Percentiles rank a stretch among this genome's conserved stretches.
Conservation (phyloP, 495 filamentous ascomycete species). For the Chaetomidium leptoderma region DNA sequence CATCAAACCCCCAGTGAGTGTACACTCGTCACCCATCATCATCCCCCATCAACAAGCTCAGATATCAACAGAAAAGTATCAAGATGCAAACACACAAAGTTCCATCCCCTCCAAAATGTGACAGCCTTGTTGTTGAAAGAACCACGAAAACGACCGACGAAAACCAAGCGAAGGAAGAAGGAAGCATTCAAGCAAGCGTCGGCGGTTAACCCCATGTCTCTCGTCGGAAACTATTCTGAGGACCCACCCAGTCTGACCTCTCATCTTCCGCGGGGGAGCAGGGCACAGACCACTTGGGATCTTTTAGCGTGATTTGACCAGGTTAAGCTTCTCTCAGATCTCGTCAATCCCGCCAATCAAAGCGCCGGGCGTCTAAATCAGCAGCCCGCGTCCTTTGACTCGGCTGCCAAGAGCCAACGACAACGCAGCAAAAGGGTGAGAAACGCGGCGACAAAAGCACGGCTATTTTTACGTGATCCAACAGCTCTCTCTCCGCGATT, state of each 20-base stretch:
- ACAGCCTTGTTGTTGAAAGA: too few species aligned
- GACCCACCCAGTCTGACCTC: background rate
- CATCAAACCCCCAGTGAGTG: too few species aligned
- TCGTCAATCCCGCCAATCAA: slow-evolving; percentile 14
- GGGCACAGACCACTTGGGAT: background rate
- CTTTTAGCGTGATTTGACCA: background rate
- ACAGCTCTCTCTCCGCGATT: too few species aligned
- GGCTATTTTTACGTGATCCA: background rate
- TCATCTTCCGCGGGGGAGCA: background rate
- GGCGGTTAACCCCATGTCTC: slow-evolving; percentile 8
- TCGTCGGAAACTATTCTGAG: background rate
- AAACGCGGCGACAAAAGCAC: too few species aligned
- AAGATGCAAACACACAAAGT: too few species aligned
- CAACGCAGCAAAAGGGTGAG: background rate
- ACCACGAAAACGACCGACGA: background rate
- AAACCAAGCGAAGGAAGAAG: background rate
- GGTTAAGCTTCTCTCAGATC: background rate
- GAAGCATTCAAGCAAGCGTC: background rate
- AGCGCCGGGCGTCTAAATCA: slow-evolving; percentile 10
- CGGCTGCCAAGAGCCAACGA: background rate
- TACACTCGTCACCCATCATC: too few species aligned
- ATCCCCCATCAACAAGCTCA: too few species aligned
- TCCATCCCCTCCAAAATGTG: too few species aligned
- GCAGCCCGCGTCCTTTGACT: too few species aligned
- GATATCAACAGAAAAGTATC: too few species aligned